Conservation (phyloP, 768 basidiomycete species). For the Amanita thiersii region DNA sequence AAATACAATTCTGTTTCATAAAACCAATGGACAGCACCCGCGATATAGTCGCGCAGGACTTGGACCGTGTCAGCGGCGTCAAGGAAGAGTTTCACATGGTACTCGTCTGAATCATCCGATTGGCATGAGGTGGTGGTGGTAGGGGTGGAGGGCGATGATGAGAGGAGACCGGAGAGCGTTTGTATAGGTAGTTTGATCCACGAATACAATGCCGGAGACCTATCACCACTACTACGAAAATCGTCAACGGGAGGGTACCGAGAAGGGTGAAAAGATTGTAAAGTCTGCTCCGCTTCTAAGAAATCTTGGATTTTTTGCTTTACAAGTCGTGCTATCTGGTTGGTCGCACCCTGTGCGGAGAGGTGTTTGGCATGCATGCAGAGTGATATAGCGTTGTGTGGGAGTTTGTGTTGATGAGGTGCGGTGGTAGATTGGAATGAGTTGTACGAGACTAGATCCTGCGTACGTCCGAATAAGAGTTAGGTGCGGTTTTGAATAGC, state of each 20-base stretch:
- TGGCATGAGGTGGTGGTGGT: constrained; percentile 7
- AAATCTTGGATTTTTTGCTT: constrained; percentile 30
- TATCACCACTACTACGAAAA: neutral
- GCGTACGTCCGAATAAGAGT: constrained; percentile 4
- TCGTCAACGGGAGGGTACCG: constrained; percentile 11
- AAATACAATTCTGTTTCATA: constrained; percentile 60
- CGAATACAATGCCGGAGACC: neutral
- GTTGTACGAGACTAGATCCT: constrained; percentile 59
- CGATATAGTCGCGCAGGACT: constrained; percentile 47
- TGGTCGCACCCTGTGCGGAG: constrained; percentile 43
- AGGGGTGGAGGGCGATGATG: constrained; percentile 10
- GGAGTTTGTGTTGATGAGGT: constrained; percentile 16
- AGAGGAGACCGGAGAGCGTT: neutral
- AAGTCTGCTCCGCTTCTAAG: constrained; percentile 16
- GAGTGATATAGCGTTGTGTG: constrained; percentile 40
- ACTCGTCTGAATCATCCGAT: constrained; percentile 3
- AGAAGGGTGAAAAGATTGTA: constrained; percentile 13
- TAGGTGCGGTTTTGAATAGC: constrained; percentile 1
- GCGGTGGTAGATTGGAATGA: constrained; percentile 28
- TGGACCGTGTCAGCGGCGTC: constrained; percentile 28
- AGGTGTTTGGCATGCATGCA: constrained; percentile 35
- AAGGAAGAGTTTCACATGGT: constrained; percentile 10
- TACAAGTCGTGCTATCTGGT: constrained; percentile 29
- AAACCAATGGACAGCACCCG: constrained; percentile 54
- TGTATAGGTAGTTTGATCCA: constrained; percentile 1